Conservation (phyloP, 1,284 basidiomycete genomes). For the Ustanciosporium gigantosporum region DNA sequence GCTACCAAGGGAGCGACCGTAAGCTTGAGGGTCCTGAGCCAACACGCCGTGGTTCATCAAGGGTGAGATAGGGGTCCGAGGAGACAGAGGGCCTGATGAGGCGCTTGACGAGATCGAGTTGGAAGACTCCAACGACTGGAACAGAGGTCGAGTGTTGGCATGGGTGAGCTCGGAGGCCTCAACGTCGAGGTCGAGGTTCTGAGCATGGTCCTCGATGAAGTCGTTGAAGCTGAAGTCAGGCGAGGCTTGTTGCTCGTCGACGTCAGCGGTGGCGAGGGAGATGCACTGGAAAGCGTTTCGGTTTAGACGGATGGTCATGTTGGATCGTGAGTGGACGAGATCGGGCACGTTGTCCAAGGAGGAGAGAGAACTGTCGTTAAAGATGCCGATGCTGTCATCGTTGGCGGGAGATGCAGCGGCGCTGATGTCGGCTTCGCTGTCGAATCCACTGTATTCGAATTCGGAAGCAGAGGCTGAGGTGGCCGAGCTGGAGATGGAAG, state of each 20-base stretch:
- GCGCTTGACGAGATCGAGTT: not conserved
- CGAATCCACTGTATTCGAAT: constrained; percentile 31
- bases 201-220: constrained; percentile 42
- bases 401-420: constrained; percentile 16
- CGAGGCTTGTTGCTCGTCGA: constrained; percentile 5
- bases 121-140: no score
- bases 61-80: constrained; percentile 12
- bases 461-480: constrained; percentile 46
- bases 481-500: constrained; percentile 43
- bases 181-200: not conserved
- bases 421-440: constrained; percentile 29
- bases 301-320: constrained; percentile 19
- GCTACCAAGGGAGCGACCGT: constrained; percentile 11
- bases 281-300: constrained; percentile 34
- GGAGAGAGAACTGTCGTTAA: constrained; percentile 5
- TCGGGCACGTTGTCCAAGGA: not conserved
- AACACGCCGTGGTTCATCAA: constrained; percentile 4
- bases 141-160: no score
- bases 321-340: constrained; percentile 1
- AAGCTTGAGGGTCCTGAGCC: no score
- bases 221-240: constrained; percentile 45
- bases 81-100: no score
- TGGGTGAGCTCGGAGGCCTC: no score
- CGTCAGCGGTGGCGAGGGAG: constrained; percentile 5
- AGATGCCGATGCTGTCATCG: constrained; percentile 12